These are phyloP conservation scores for Paraphaeosphaeria minitans DNA, from an alignment of 2,329 filamentous ascomycete species.

Conservation along the genomic window DNA sequence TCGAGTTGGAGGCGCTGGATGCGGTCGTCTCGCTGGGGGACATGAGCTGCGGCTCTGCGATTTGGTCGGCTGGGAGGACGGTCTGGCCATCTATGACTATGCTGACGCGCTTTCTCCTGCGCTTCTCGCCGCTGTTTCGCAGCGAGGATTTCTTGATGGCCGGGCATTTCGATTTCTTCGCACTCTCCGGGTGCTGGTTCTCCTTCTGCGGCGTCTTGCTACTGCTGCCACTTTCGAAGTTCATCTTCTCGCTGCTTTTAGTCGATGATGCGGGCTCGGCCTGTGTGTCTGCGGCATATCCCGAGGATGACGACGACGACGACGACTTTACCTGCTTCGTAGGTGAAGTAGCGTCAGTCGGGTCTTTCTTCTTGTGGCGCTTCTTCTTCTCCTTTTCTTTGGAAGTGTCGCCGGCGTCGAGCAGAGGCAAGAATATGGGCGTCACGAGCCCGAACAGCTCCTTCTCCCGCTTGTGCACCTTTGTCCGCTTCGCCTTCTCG, in stretches of 20 bases:
- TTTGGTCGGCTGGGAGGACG: constrained; percentile 43
- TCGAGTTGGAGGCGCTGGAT: constrained; percentile 36
- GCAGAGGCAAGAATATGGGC: constrained; percentile 43
- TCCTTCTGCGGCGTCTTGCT: constrained; percentile 16
- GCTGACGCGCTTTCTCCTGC: constrained; percentile 43
- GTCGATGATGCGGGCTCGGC: constrained; percentile 25
- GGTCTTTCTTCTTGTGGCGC: constrained; percentile 20
- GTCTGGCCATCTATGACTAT: constrained; percentile 47
- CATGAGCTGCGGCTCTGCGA: constrained; percentile 31
- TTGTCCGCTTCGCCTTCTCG: constrained; percentile 38
- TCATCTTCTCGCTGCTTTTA: constrained; percentile 23
- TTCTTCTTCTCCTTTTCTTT: constrained; percentile 33
- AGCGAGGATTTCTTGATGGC: constrained; percentile 42
- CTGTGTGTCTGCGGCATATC: constrained; percentile 30
- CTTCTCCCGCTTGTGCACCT: constrained; percentile 46
- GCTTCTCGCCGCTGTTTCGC: constrained; percentile 29
- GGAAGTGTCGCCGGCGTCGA: constrained; percentile 36
- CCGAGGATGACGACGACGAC: constrained; percentile 18
- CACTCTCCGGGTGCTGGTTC: constrained; percentile 20
- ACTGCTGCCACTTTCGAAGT: constrained; percentile 12
- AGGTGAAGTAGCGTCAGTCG: constrained; percentile 14
- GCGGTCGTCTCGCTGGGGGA: constrained; percentile 39
- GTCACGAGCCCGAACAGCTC: constrained; percentile 46
- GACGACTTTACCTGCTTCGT: constrained; percentile 14
- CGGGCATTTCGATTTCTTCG: constrained; percentile 35